phyloP scores from a whole-genome alignment of 768 basidiomycete species.

The Leccinum barrowsii region DNA sequence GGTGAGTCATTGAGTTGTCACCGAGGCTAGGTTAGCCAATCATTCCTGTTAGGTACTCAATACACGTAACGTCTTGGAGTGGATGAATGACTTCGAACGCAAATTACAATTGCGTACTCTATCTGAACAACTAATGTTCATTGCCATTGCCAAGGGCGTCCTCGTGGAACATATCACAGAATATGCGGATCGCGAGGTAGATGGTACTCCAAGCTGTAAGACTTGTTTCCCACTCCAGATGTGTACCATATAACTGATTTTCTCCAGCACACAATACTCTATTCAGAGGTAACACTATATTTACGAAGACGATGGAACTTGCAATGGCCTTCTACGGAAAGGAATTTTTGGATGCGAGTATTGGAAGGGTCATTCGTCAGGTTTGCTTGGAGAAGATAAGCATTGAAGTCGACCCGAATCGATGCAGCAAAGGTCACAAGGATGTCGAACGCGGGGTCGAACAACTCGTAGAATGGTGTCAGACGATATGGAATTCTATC shows the following conservation, averaged over 20 bases:
- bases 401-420: slow-evolving; percentile 80
- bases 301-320: slow-evolving; percentile 74
- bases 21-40: background rate
- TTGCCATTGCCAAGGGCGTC: slow-evolving; percentile 64
- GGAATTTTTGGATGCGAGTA: slow-evolving; percentile 73
- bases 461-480: slow-evolving; percentile 71
- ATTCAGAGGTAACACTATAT: slow-evolving; percentile 63
- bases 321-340: slow-evolving; percentile 83
- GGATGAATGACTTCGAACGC: slow-evolving; percentile 68
- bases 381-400: slow-evolving; percentile 70
- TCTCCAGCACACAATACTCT: slow-evolving; percentile 68
- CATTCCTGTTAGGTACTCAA: slow-evolving; percentile 28
- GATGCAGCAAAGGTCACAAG: slow-evolving; percentile 56
- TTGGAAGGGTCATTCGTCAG: slow-evolving; percentile 66
- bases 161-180: slow-evolving; percentile 68
- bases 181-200: slow-evolving; percentile 67
- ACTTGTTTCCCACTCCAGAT: slow-evolving; percentile 1
- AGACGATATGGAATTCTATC: slow-evolving; percentile 77
- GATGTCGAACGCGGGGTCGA: slow-evolving; percentile 67
- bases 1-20: slow-evolving; percentile 36
- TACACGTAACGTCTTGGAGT: slow-evolving; percentile 68
- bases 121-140: slow-evolving; percentile 57
- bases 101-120: slow-evolving; percentile 64
- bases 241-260: slow-evolving; percentile 1
- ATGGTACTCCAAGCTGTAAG: slow-evolving; percentile 63